phyloP scores from a whole-genome alignment of 1,139 yeast genomes.

The Saccharomyces hybrid region DNA sequence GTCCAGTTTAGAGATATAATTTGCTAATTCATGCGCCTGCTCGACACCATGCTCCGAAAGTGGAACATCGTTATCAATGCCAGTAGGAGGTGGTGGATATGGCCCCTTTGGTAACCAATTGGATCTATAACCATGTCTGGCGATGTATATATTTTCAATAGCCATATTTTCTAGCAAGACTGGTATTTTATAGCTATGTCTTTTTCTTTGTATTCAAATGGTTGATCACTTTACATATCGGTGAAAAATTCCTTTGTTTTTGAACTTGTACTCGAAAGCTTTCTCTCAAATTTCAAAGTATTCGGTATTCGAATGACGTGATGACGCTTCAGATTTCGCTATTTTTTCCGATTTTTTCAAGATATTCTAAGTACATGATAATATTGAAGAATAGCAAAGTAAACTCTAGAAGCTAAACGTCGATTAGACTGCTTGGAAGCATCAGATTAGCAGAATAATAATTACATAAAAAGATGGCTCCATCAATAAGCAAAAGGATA shows the following conservation, averaged over 20 bases:
- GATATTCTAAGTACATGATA: neutral
- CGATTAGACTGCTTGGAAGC: neutral
- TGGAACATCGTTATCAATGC: constrained; percentile 72
- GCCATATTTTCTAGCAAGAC: constrained; percentile 15
- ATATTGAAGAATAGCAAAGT: neutral
- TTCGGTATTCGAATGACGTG: neutral
- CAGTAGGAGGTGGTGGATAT: constrained; percentile 68
- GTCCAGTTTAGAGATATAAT: constrained; percentile 36
- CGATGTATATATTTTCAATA: constrained; percentile 33
- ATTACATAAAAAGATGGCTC: constrained; percentile 21
- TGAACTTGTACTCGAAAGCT: neutral
- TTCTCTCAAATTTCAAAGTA: neutral
- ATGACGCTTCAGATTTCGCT: neutral
- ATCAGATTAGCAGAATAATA: constrained; percentile 7
- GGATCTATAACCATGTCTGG: constrained; percentile 66
- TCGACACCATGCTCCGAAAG: constrained; percentile 70
- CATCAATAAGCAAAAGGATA: constrained; percentile 25
- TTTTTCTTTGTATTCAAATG: neutral
- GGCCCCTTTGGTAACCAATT: constrained; percentile 70
- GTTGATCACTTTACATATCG: neutral
- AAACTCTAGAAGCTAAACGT: neutral
- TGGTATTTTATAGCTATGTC: neutral
- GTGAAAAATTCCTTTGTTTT: neutral
- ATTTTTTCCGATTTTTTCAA: neutral
- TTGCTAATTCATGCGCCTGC: constrained; percentile 67